Evolutionary conservation across 164 flowering plant genomes (phyloP), one percentile per base, ranked within the genome.

Genomic region (Cinnamomum chago): DNA sequence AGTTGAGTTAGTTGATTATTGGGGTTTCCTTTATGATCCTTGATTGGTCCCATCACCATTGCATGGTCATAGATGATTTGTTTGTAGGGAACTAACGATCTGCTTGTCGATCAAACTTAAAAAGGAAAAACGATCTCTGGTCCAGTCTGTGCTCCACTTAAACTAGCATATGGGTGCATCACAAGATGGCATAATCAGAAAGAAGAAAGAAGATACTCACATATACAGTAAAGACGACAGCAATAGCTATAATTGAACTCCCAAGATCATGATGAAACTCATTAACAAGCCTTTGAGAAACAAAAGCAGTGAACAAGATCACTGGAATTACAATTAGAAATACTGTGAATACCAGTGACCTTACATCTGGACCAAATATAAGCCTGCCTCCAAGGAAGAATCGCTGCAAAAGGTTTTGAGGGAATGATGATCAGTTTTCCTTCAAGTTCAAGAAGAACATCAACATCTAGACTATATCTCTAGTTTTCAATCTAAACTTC

Each of bases 281-380:
- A 24, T 75, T 17, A 12, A 86, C 67, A 50, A 91, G 85, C 65
- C 76, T 76, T 78, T 58, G 82, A 70, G 90, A 79, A 69, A 86
- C 87, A 76, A 87, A 85, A 51, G 72, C 74, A 52, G 84, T 85
- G 75, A 92, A 92, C 23, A 85, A 17, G 47, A 79, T 71, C 1
- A 85, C 88, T 28, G 97, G 97, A 73, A 70, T 72, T 25, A 85
- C 75, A 73, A 92, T 87, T 20, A 92, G 82, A 33, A 70, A 79
- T 35, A 86, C 28, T 10, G 97, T 88, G 6, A 89, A 71, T 65
- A 82, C 75, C n/a, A 92, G 40, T 2, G 95, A 90, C 78, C 86
- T 79, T 50, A 75, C 84, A 79, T 92, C 95, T 67, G 95, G 97
- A 67, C 97, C 97, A 81, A 92, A 92, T 76, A 90, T 67, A 73